These are phyloP conservation scores for Macrocystidia cucumis DNA, from an alignment of 1,284 basidiomycete species.

Conservation along the genomic window DNA sequence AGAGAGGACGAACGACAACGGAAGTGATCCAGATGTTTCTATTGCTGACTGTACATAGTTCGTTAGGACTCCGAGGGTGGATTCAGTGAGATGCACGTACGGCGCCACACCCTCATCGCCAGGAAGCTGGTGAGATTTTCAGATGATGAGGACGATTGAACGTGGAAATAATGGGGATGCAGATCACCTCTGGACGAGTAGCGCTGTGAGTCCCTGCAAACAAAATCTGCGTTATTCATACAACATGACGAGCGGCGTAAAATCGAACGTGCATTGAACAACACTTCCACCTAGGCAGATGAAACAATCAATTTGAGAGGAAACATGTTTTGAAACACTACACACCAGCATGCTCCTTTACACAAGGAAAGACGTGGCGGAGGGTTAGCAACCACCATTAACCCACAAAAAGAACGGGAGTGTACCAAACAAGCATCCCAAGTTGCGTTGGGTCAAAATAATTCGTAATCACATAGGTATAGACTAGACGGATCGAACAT, in stretches of 20 bases:
- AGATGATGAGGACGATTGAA: slow-evolving; percentile 4
- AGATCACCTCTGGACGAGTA: slow-evolving; percentile 40
- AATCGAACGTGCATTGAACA: slow-evolving; percentile 37
- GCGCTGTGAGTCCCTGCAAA: slow-evolving; percentile 34
- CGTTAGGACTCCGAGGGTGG: slow-evolving; percentile 6
- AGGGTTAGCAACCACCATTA: neutral
- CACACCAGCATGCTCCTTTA: slow-evolving; percentile 41
- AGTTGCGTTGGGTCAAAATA: slow-evolving; percentile 31
- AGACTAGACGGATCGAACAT: slow-evolving; percentile 32
- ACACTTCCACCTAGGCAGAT: slow-evolving; percentile 33
- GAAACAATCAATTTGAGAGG: slow-evolving; percentile 3
- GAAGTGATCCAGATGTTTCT: slow-evolving; percentile 30
- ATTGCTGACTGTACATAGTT: slow-evolving; percentile 35
- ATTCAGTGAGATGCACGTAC: slow-evolving; percentile 21
- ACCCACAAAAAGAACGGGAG: neutral
- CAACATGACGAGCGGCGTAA: neutral
- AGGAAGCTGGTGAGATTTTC: slow-evolving; percentile 30
- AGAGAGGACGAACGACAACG: slow-evolving; percentile 26
- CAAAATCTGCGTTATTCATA: no score
- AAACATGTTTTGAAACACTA: slow-evolving; percentile 12
- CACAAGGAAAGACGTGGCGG: neutral
- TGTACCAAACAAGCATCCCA: slow-evolving; percentile 34
- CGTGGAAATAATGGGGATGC: slow-evolving; percentile 2
- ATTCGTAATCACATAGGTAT: slow-evolving; percentile 44
- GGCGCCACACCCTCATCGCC: slow-evolving; percentile 38